Base-by-base conservation (phyloP, 2,329 filamentous ascomycete genomes). In the Amauroascus niger region DNA sequence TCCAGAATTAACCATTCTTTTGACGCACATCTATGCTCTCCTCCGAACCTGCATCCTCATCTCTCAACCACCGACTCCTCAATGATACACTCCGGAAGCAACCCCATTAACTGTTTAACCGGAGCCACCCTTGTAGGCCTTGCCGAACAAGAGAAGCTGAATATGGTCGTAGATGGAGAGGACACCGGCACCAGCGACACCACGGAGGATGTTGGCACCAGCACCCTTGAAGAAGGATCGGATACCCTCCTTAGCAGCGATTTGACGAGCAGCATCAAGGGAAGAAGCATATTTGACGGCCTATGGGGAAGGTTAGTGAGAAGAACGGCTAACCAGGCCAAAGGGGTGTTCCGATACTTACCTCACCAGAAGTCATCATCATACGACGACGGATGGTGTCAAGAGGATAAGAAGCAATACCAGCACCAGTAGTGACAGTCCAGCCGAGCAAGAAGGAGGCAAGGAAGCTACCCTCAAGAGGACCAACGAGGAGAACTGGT, bases 181-280 rank as follows among this genome's bases (percentile, higher is more conserved):
- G 74, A 98, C 93, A 98, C 93, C 93, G 81, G 93, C 93, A 88
- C 93, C 94, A 73, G 93, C 93, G 73, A 98, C 93, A 96, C 93
- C 94, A 95, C 93, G 93, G 80, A 98, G 93, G 74, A 98, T 98
- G 88, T 98, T 98, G 84, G 93, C 93, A 88, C 93, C 93, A 74
- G 93, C 93, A 90, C 93, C 93, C 88, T 98, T 98, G 90, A 98
- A 98, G 78, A 98, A 91, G 70, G 93, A 98, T 80, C 83, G 87
- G 78, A 94, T 79, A 83, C 93, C 93, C 83, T 97, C 93, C 79
- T 75, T 88, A 80, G 90, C 90, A 71, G 97, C 76, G 73, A 98
- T 98, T 85, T 97, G 88, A 77, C 81, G 82, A 77, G 84, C 90
- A 73, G 93, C 93, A 78, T 98, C 93, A 69, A 97, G 69, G 66